phyloP scores from a whole-genome alignment of 176 grass and related monocot genomes.

The Zoysia japonica region DNA sequence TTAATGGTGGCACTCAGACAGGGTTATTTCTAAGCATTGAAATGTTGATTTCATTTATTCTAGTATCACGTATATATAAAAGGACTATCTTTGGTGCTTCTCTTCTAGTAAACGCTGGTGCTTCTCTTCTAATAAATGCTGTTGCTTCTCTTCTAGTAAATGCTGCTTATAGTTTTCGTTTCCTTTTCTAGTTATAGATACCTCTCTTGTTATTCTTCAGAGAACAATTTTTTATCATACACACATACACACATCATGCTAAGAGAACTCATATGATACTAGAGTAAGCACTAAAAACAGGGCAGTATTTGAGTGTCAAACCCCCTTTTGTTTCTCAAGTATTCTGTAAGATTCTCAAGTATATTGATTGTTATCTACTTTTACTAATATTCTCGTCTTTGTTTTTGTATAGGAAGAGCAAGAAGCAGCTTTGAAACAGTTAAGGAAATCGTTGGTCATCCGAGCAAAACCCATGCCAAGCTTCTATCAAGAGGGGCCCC shows the following conservation, averaged over 20 bases:
- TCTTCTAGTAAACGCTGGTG: background rate
- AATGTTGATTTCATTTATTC: background rate
- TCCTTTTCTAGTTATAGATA: background rate
- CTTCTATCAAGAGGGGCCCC: constrained; percentile 93
- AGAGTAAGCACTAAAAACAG: background rate
- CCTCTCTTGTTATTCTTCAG: background rate
- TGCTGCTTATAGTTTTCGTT: background rate
- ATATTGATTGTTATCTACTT: background rate
- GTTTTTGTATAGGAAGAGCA: constrained; percentile 74
- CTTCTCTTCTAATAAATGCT: background rate
- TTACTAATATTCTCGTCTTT: constrained; percentile 32
- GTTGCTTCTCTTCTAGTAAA: background rate
- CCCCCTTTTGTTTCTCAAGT: background rate
- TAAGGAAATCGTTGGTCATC: constrained; percentile 77
- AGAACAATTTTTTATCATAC: background rate
- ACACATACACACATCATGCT: background rate
- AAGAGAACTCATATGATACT: background rate
- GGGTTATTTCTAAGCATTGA: background rate
- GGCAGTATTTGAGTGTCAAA: background rate
- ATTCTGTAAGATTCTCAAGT: background rate
- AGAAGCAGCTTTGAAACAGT: constrained; percentile 81
- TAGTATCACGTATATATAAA: background rate
- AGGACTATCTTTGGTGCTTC: background rate
- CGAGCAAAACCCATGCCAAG: constrained; percentile 89
- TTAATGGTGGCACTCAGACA: background rate